Conservation (phyloP, 257 asterid species). For the Leonotis leonurus region DNA sequence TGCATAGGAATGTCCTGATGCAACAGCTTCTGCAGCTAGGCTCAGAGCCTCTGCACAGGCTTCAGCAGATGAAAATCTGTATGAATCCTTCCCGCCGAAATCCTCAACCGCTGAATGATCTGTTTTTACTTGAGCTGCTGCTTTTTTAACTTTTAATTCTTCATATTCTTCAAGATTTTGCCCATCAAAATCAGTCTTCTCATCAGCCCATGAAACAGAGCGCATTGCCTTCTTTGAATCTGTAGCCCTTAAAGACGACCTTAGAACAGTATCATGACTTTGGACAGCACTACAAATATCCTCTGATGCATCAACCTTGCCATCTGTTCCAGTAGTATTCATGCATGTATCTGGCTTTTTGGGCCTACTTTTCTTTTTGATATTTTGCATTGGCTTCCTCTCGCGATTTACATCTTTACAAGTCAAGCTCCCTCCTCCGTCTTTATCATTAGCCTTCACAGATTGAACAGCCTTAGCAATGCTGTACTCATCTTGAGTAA, state of each 20-base stretch:
- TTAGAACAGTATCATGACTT: slow-evolving; percentile 24
- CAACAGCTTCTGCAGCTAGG: slow-evolving; percentile 81
- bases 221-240: slow-evolving; percentile 38
- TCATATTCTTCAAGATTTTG: slow-evolving; percentile 35
- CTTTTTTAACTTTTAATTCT: slow-evolving; percentile 27
- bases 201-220: slow-evolving; percentile 89
- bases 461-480: slow-evolving; percentile 34
- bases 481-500: slow-evolving; percentile 58
- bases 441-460: slow-evolving; percentile 28
- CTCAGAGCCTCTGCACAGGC: slow-evolving; percentile 82
- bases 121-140: slow-evolving; percentile 13
- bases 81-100: slow-evolving; percentile 26
- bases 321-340: slow-evolving; percentile 11
- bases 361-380: slow-evolving; percentile 25
- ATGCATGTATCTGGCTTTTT: slow-evolving; percentile 12
- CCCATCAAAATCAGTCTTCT: slow-evolving; percentile 27
- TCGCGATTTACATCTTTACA: slow-evolving; percentile 13
- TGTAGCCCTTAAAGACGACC: slow-evolving; percentile 69
- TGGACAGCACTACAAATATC: slow-evolving; percentile 25
- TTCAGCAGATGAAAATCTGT: slow-evolving; percentile 70
- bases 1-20: slow-evolving; percentile 51
- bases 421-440: slow-evolving; percentile 25
- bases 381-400: slow-evolving; percentile 21
- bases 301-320: slow-evolving; percentile 26
- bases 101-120: slow-evolving; percentile 22